A percentile compares a stretch with the other conserved stretches of the same genome.
phyloP scores from a whole-genome alignment of 2,329 filamentous ascomycete genomes.

The Eutypa lata region DNA sequence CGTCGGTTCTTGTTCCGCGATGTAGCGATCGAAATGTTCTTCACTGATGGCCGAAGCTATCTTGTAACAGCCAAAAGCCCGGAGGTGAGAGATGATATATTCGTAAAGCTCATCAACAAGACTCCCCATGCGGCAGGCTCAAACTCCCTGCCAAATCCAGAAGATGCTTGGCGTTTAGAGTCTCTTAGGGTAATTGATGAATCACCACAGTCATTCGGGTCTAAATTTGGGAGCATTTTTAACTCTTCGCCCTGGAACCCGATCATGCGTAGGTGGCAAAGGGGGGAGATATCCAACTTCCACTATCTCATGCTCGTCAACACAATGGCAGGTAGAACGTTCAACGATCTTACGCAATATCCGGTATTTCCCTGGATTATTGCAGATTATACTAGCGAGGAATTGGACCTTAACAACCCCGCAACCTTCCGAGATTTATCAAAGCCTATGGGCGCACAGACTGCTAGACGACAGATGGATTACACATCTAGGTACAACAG shows the following conservation, averaged over 20 bases:
- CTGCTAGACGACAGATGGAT: conserved; percentile 67
- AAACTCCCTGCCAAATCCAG: conserved; percentile 68
- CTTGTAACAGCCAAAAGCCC: conserved; percentile 80
- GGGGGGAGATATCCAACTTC: conserved; percentile 96
- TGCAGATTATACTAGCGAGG: conserved; percentile 91
- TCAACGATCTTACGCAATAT: conserved; percentile 97
- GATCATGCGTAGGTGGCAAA: conserved; percentile 84
- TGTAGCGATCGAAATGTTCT: conserved; percentile 95
- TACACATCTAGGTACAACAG: conserved; percentile 83
- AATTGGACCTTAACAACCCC: conserved; percentile 82
- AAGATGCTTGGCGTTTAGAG: conserved; percentile 90
- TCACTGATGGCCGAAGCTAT: conserved; percentile 94
- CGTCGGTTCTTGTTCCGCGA: conserved; percentile 92
- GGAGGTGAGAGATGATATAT: conserved; percentile 73
- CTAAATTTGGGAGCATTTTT: conserved; percentile 90
- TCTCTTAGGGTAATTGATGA: conserved; percentile 68
- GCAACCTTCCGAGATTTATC: conserved; percentile 85
- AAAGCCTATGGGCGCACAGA: conserved; percentile 95
- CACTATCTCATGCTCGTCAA: conserved; percentile 99
- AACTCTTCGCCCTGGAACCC: conserved; percentile 78
- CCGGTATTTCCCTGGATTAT: conserved; percentile 97
- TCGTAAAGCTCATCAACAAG: conserved; percentile 69
- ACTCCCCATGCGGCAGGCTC: conserved; percentile 76
- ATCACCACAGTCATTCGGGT: conserved; percentile 64
- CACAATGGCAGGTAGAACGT: conserved; percentile 92